A percentile compares a stretch with the other conserved stretches of the same genome.
phyloP scores from a whole-genome alignment of 1,139 yeast genomes.

The Blastobotrys elegans region DNA sequence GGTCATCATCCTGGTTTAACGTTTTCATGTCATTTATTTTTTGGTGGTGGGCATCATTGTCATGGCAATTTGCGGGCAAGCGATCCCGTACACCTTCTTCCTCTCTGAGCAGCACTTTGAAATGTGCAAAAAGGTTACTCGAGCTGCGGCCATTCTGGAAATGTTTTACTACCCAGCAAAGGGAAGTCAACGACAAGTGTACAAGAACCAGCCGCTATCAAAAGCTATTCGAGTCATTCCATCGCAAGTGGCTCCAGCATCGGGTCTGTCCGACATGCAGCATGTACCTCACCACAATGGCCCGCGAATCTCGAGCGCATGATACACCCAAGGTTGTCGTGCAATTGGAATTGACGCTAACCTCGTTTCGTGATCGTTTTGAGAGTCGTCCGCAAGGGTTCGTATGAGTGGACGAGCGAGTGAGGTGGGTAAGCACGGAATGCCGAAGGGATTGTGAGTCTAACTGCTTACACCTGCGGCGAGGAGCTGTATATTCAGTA shows the following conservation, averaged over 20 bases:
- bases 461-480: too few relatives aligned
- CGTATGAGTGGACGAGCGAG: too few relatives aligned
- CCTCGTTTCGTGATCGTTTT: too few relatives aligned
- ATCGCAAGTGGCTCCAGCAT: conserved; percentile 37
- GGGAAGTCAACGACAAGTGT: conserved; percentile 24
- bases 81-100: conserved; percentile 58
- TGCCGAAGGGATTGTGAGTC: too few relatives aligned
- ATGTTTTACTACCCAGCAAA: conserved; percentile 34
- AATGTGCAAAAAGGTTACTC: conserved; percentile 53
- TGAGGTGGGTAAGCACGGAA: too few relatives aligned
- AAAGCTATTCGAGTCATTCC: conserved; percentile 42
- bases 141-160: conserved; percentile 54
- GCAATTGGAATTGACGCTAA: too few relatives aligned
- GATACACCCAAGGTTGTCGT: too few relatives aligned
- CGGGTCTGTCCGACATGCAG: conserved; percentile 33
- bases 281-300: conserved; percentile 34
- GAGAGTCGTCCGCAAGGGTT: too few relatives aligned
- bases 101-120: conserved; percentile 43
- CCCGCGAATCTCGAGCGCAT: conserved; percentile 48
- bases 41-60: conserved; percentile 55
- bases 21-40: conserved; percentile 48
- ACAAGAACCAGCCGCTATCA: conserved; percentile 46
- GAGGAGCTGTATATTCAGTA: too few relatives aligned
- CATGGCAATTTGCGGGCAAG: conserved; percentile 65
- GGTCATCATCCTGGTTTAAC: conserved; percentile 54